Evolutionary conservation across 371 early-diverging fungal species (phyloP), one percentile per base, ranked within the genome.

Genomic region (Syncephalastrum sp.): DNA sequence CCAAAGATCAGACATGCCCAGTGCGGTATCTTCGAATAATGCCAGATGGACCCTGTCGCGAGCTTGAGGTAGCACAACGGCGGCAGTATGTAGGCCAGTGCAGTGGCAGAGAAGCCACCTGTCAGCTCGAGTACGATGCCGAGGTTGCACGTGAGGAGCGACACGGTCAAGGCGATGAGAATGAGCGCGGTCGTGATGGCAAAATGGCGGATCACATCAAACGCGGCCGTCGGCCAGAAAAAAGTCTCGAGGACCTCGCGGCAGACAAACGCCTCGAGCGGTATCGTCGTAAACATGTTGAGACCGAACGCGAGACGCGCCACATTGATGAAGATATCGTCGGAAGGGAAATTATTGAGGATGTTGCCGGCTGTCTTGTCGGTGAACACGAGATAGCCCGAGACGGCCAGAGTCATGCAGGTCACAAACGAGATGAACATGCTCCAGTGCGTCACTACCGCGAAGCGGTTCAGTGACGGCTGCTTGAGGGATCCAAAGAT

Each of bases 261-360:
- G 53, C 89, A 88, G 42, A 91, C 92, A 70, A 90, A 87, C 1
- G 83, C 75, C 52, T 90, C 91, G 56, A 91, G 67, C 1, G 89
- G 91, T 27, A 89, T 73, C 7, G 92, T 91, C 1, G 91, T 87
- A 53, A 91, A 89, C 91, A 92, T 90, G 69, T 90, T 89, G 42
- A 92, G 74, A 7, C 89, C 91, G 66, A 92, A 91, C 42, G 87
- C 84, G 50, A 90, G 77, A 5, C 92, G 82, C 6, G 91, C 91
- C 48, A 91, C 75, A 63, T 90, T 91, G 65, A 90, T 90, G 17
- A 90, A 65, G 19, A 82, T 54, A 57, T 85, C 82, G 61, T 88
- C 83, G 14, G 80, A 77, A 2, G 91, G 83, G 54, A 92, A 90
- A 67, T 90, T 91, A 68, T 90, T 91, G 27, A 92, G 65, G 17